Evolutionary conservation across 2,329 filamentous ascomycete species (phyloP).

Genomic region (Mycogone perniciosa): DNA sequence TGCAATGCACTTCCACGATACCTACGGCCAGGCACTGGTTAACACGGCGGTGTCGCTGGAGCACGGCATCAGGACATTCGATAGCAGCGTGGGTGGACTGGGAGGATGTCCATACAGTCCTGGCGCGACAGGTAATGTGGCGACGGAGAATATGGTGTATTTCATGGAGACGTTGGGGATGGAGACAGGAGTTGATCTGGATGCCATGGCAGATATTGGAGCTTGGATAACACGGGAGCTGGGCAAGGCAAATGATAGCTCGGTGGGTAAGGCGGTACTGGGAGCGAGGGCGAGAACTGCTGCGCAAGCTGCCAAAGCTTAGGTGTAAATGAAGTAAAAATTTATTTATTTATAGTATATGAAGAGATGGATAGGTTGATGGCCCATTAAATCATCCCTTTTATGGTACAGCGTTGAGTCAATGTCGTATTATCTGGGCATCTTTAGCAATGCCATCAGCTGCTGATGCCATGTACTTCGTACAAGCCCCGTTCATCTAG

Average conservation of each 20-base stretch:
- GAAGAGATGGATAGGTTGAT: neutral
- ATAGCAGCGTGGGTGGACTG: constrained; percentile 71
- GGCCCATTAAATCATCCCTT: too few relatives aligned
- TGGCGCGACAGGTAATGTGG: constrained; percentile 79
- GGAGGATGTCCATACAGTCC: constrained; percentile 83
- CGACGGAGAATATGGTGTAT: constrained; percentile 79
- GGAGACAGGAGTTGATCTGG: constrained; percentile 65
- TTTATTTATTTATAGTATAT: neutral
- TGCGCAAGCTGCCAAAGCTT: constrained; percentile 19
- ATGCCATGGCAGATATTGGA: constrained; percentile 61
- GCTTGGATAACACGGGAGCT: constrained; percentile 63
- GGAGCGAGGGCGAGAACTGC: constrained; percentile 37
- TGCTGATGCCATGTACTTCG: too few relatives aligned
- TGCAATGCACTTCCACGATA: constrained; percentile 84
- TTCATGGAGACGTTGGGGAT: constrained; percentile 68
- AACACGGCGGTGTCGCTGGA: constrained; percentile 74
- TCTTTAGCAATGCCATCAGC: too few relatives aligned
- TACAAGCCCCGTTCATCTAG: too few relatives aligned
- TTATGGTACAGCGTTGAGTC: too few relatives aligned
- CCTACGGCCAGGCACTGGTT: constrained; percentile 77
- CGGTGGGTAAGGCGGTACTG: constrained; percentile 59
- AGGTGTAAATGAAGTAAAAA: neutral
- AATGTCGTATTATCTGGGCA: too few relatives aligned
- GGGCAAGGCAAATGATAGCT: constrained; percentile 56
- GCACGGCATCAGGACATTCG: constrained; percentile 71